Percentiles rank a stretch among this genome's conserved stretches.
phyloP scores from a whole-genome alignment of 306 rosid species.

The Cucumis cinereus region DNA sequence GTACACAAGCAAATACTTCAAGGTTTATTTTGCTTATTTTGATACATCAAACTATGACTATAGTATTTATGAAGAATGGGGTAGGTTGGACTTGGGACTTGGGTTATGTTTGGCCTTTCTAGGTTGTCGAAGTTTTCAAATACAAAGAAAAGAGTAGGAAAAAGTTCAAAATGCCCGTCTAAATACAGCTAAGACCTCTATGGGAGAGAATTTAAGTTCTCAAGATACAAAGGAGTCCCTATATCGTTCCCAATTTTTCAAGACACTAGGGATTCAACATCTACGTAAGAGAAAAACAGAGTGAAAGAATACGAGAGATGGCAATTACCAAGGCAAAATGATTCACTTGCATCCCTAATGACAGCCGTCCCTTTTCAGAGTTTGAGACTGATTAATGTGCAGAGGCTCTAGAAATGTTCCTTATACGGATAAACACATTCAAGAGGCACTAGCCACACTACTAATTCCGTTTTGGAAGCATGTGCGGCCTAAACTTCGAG shows the following conservation, averaged over 20 bases:
- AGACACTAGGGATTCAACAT: not conserved
- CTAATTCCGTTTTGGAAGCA: not conserved
- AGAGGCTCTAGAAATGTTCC: not conserved
- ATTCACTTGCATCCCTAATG: not conserved
- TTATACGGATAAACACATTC: not conserved
- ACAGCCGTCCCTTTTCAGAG: not conserved
- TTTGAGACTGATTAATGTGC: not conserved
- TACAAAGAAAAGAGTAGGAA: not conserved
- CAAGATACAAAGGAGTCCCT: not conserved
- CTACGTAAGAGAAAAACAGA: not conserved
- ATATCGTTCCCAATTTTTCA: not conserved
- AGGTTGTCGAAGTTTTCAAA: not conserved
- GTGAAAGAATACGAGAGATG: not conserved
- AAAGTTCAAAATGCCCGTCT: not conserved
- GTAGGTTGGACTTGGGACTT: too few relatives aligned
- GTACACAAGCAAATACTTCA: not conserved
- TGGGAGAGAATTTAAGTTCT: not conserved
- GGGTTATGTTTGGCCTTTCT: not conserved
- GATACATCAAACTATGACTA: not conserved
- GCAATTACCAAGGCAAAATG: not conserved
- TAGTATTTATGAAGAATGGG: not conserved
- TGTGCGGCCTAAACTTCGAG: not conserved
- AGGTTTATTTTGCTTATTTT: not conserved
- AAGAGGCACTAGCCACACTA: not conserved
- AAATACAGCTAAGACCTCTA: not conserved